Percentiles rank a stretch among this genome's conserved stretches.
Conservation (phyloP, 371 early-diverging fungal genomes). For the Mucor piriformis region DNA sequence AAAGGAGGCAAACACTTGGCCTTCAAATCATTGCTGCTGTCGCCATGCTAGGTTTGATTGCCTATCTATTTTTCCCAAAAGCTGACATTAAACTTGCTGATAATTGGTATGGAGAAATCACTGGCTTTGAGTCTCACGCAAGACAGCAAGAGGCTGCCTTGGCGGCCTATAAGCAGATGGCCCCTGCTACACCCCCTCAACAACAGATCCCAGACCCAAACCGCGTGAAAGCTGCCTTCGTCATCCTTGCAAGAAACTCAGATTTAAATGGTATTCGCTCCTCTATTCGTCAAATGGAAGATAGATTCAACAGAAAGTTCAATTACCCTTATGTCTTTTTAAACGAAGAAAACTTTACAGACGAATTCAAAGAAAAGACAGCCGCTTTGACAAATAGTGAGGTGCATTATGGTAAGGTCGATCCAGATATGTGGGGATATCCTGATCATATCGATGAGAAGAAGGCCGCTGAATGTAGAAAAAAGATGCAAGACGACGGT, state of each 20-base stretch:
- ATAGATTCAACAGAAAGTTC: slow-evolving; percentile 80
- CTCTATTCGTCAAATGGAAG: slow-evolving; percentile 79
- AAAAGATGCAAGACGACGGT: slow-evolving; percentile 60
- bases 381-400: slow-evolving; percentile 52
- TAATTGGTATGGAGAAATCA: slow-evolving; percentile 12
- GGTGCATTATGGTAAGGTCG: slow-evolving; percentile 50
- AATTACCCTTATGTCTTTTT: slow-evolving; percentile 91
- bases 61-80: slow-evolving; percentile 5
- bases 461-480: slow-evolving; percentile 61
- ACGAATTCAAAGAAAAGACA: slow-evolving; percentile 70
- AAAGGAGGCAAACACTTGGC: slow-evolving; percentile 9
- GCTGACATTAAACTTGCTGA: neutral
- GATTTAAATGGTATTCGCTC: slow-evolving; percentile 71
- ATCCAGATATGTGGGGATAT: slow-evolving; percentile 77
- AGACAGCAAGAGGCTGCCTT: slow-evolving; percentile 7
- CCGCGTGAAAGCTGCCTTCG: slow-evolving; percentile 62
- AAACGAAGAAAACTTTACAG: slow-evolving; percentile 81
- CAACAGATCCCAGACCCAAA: slow-evolving; percentile 1
- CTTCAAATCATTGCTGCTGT: neutral
- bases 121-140: slow-evolving; percentile 6
- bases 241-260: slow-evolving; percentile 69
- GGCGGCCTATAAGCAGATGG: neutral
- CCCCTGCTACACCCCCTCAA: neutral
- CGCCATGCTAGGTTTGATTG: slow-evolving; percentile 1
- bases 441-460: slow-evolving; percentile 80